A percentile compares a stretch with the other conserved stretches of the same genome.
Evolutionary conservation across 75 land plant species (phyloP).

Genomic region (Selaginella tamariscina): DNA sequence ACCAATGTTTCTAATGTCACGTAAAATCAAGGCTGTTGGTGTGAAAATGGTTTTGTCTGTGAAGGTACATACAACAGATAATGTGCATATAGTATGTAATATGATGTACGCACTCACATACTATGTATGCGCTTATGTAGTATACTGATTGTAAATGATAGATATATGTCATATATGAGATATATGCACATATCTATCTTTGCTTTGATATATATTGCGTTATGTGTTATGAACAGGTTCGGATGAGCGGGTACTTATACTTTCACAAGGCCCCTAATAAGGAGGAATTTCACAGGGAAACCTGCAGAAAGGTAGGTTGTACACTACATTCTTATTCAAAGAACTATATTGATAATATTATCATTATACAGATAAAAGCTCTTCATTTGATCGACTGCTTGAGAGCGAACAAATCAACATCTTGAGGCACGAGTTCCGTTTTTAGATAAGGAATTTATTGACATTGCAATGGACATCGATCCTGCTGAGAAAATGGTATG

Average conservation of each 20-base stretch:
- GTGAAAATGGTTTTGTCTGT: slow-evolving; percentile 9
- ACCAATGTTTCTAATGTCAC: slow-evolving; percentile 9
- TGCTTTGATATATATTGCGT: too few species aligned
- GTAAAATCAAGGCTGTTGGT: slow-evolving; percentile 2
- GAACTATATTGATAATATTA: not conserved
- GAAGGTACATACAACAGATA: too few species aligned
- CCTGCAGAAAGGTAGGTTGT: slow-evolving; percentile 5
- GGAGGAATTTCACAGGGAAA: slow-evolving; percentile 8
- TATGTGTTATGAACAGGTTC: too few species aligned
- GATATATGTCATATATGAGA: too few species aligned
- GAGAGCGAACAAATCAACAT: slow-evolving; percentile 7
- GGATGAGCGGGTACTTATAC: slow-evolving; percentile 11
- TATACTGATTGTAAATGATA: too few species aligned
- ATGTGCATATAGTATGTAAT: too few species aligned
- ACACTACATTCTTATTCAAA: not conserved
- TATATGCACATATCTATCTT: too few species aligned
- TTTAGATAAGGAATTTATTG: slow-evolving; percentile 7
- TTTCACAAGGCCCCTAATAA: slow-evolving; percentile 11
- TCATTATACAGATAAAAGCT: not conserved
- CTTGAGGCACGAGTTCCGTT: slow-evolving; percentile 5
- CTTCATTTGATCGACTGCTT: not conserved
- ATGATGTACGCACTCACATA: too few species aligned
- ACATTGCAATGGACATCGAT: slow-evolving; percentile 8
- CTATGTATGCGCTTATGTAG: too few species aligned
- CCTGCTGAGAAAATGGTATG: slow-evolving; percentile 7